These are phyloP conservation scores for Lactarius sp. DNA, from an alignment of 768 basidiomycete genomes.

Conservation along the genomic window DNA sequence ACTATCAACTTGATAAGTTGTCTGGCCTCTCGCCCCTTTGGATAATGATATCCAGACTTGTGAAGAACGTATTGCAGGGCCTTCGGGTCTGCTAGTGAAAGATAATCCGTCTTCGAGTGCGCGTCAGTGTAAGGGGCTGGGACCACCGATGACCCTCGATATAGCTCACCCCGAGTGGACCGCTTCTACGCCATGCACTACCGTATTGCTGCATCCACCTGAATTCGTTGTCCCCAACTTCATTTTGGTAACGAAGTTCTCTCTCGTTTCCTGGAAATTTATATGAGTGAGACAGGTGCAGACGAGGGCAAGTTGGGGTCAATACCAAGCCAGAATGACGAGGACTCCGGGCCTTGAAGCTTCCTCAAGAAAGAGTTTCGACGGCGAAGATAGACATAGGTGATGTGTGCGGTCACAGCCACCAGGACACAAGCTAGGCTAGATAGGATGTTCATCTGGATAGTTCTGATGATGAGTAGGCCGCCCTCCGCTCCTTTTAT, in stretches of 20 bases:
- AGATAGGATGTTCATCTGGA: slow-evolving; percentile 12
- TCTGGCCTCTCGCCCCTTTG: slow-evolving; percentile 13
- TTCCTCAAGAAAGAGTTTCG: slow-evolving; percentile 17
- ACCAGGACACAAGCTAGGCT: slow-evolving; percentile 3
- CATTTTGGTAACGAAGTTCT: slow-evolving; percentile 25
- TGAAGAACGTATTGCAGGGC: slow-evolving; percentile 32
- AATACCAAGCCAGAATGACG: slow-evolving; percentile 15
- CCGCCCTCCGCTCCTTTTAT: background rate
- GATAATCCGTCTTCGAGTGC: background rate
- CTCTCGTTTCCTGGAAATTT: slow-evolving; percentile 27
- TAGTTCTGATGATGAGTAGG: background rate
- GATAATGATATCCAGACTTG: slow-evolving; percentile 31
- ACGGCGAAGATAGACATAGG: slow-evolving; percentile 13
- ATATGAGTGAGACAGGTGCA: background rate
- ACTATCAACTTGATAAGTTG: slow-evolving; percentile 21
- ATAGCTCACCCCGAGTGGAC: slow-evolving; percentile 25
- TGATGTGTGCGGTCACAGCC: background rate
- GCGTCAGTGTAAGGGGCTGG: slow-evolving; percentile 14
- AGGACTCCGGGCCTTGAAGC: slow-evolving; percentile 15
- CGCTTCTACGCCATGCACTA: slow-evolving; percentile 25
- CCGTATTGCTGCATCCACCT: slow-evolving; percentile 31
- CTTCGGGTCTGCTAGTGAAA: slow-evolving; percentile 18
- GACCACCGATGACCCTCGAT: background rate
- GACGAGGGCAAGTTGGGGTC: background rate
- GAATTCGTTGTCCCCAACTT: slow-evolving; percentile 31